Evolutionary conservation across 345 rosid genomes (phyloP), one percentile per base, ranked within the genome.

Genomic region (Populus davidiana): DNA sequence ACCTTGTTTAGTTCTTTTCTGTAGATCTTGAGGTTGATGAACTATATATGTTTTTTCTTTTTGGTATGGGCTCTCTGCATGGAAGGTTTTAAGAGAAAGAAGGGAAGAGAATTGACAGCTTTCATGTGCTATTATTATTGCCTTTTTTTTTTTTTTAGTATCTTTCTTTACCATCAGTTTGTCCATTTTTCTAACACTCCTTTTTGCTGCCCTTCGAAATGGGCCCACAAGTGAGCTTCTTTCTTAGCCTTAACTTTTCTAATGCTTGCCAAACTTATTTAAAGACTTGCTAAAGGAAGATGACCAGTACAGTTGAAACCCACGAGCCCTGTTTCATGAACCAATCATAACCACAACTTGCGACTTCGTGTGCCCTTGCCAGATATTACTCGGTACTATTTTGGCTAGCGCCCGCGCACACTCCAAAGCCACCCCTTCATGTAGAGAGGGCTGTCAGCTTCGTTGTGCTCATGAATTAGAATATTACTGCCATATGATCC

Each of bases 281-380:
- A 47, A 73, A 49, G 76, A 61, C 8, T 8, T 21, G 12, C 41
- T 49, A 38, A 17, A 63, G 64, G 47, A 54, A 74, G 41, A 72
- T 31, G 72, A 54, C 41, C 2, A 41, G 50, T 73, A 82, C 73
- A 80, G 83, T 75, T 47, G 79, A 71, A 82, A 79, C 81, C 83
- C 90, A 84, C 89, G 85, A 86, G 90, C 86, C 67, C 62, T 83
- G 81, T 78, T 83, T 87, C 79, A 77, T 74, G 86, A 80, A 84
- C 85, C 80, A 84, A 89, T 87, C 86, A 89, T 81, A 36, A 77
- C 71, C 17, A 78, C 88, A 81, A 77, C 85, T 79, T 29, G 81
- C 66, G 49, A 4, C 63, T 27, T 20, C n/a, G 25, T 14, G 16
- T 17, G 50, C 81, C 82, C 63, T 75, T 79, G 75, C 82, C 80